phyloP scores from a whole-genome alignment of 2,329 filamentous ascomycete species.

The Hirsutella thompsonii region DNA sequence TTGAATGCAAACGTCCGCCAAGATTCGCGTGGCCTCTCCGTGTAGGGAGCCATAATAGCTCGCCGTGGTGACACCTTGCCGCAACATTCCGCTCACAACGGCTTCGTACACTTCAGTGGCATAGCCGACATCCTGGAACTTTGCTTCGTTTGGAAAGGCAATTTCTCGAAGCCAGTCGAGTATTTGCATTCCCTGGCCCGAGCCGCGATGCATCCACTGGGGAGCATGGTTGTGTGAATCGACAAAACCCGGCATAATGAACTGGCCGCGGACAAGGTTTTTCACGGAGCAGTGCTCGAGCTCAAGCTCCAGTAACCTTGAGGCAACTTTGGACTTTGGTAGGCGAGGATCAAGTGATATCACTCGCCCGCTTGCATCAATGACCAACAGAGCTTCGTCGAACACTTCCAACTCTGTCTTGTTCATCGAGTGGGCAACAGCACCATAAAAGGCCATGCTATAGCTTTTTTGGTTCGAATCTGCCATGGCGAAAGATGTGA shows the following conservation, averaged over 20 bases:
- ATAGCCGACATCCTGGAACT: slow-evolving; percentile 40
- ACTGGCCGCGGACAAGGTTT: slow-evolving; percentile 26
- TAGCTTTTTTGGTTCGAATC: not conserved
- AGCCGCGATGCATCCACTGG: slow-evolving; percentile 34
- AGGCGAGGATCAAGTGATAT: slow-evolving; percentile 9
- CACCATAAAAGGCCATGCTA: slow-evolving; percentile 15
- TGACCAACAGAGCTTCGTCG: slow-evolving; percentile 21
- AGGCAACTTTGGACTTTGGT: slow-evolving; percentile 5
- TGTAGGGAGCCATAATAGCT: slow-evolving; percentile 48
- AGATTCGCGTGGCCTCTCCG: slow-evolving; percentile 39
- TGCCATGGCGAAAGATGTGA: too few species aligned
- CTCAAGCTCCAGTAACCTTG: slow-evolving; percentile 5
- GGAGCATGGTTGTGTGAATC: slow-evolving; percentile 60
- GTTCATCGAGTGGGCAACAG: slow-evolving; percentile 25
- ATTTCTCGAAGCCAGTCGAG: slow-evolving; percentile 52
- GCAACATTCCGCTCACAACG: slow-evolving; percentile 43
- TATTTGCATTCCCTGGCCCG: slow-evolving; percentile 37
- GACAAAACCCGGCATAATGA: slow-evolving; percentile 47
- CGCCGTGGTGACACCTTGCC: slow-evolving; percentile 49
- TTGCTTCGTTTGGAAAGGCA: slow-evolving; percentile 52
- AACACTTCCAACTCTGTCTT: slow-evolving; percentile 22
- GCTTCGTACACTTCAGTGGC: slow-evolving; percentile 36
- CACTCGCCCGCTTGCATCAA: slow-evolving; percentile 13
- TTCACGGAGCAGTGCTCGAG: slow-evolving; percentile 2
- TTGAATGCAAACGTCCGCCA: slow-evolving; percentile 38